Evolutionary conservation across 352 stramenopile genomes (phyloP), one percentile per base, ranked within the genome.

Genomic region (Phytophthora sojae): DNA sequence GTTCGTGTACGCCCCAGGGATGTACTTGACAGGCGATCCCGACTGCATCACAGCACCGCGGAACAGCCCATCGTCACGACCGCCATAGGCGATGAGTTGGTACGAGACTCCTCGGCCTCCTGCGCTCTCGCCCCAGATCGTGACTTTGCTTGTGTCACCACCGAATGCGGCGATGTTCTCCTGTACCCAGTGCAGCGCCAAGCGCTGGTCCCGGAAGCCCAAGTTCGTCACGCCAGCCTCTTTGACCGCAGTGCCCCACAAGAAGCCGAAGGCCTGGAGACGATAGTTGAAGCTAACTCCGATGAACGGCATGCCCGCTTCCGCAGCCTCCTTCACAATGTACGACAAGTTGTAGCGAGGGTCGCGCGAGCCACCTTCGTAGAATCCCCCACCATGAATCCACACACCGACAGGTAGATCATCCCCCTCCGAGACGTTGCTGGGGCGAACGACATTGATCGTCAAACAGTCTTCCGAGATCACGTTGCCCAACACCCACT

Each of bases 121-220:
- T 3, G 89, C 89, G 59, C 80, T 74, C n/a, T 74, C 60, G 17
- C 67, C 67, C 67, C 67, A 74, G 37, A 74, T 69, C 35, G 67
- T 74, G 15, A 74, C 67, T 23, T 74, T 74, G 21, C 9, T 30
- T 9, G 67, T 12, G 29, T 74, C 67, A 8, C 67, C 67, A 26
- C 67, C 67, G 9, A 74, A 74, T 4, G 60, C 54, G 1, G 42
- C 67, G 23, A 74, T 74, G 37, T 74, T 74, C 30, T 74, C 61
- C 4, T 74, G 53, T 19, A 74, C 61, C 67, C 67, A 74, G 67
- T 94, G 81, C 50, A 97, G 50, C 1, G 83, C 90, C 6, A 92
- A 69, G 7, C 76, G 70, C 64, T 98, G 91, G 74, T 98, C 93
- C 60, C 89, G 78, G 19, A 97, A 64, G 0, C 89, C 89, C 60